phyloP scores from a whole-genome alignment of 352 stramenopile genomes.

The Globisporangium perplexum region DNA sequence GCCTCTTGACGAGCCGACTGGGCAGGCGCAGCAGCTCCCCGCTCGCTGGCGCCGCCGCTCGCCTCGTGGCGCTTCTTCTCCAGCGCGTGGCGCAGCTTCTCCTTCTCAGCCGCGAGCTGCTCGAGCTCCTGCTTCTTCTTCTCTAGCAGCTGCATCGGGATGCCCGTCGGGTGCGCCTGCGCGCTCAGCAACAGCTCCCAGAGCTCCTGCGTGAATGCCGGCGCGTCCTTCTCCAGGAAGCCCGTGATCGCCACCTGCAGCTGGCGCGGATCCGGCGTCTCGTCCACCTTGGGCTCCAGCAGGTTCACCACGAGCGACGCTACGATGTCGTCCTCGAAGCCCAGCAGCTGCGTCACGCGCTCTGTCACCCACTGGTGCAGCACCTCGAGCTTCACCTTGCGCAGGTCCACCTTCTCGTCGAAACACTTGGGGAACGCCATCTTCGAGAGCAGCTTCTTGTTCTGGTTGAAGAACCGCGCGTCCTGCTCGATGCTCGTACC shows the following conservation, averaged over 20 bases:
- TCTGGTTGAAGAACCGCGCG: constrained; percentile 76
- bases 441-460: constrained; percentile 87
- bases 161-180: constrained; percentile 83
- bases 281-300: constrained; percentile 71
- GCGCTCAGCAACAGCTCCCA: constrained; percentile 88
- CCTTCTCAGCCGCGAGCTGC: constrained; percentile 44
- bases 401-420: constrained; percentile 74
- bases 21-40: neutral
- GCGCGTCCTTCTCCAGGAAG: constrained; percentile 89
- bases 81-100: constrained; percentile 50
- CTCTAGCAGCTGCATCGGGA: constrained; percentile 80
- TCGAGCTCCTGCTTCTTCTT: constrained; percentile 90
- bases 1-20: neutral
- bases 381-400: constrained; percentile 89
- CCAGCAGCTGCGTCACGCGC: constrained; percentile 80
- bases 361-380: constrained; percentile 87
- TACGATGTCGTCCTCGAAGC: constrained; percentile 92
- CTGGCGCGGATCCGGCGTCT: constrained; percentile 73
- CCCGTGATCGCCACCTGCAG: constrained; percentile 88
- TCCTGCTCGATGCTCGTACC: constrained; percentile 77
- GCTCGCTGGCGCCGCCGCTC: constrained; percentile 2
- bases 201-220: constrained; percentile 84
- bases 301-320: constrained; percentile 81
- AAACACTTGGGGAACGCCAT: constrained; percentile 82
- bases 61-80: constrained; percentile 39